These are phyloP conservation scores for Amanita pallidorosea DNA, from an alignment of 768 basidiomycete genomes.

Conservation along the genomic window DNA sequence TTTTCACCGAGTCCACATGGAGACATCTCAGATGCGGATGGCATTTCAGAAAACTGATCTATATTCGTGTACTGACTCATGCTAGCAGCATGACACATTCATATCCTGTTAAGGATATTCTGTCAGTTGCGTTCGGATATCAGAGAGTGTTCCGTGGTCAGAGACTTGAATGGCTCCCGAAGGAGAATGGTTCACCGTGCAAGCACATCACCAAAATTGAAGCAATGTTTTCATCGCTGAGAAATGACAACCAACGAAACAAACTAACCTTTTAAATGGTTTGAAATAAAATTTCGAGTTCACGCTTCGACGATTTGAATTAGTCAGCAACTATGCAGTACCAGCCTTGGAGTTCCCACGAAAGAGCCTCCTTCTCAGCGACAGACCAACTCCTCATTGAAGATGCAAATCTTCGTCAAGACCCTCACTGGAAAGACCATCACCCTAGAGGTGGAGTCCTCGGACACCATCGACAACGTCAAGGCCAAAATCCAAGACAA, in stretches of 20 bases:
- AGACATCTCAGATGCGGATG: background rate
- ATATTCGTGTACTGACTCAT: too few species aligned
- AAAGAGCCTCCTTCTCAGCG: background rate
- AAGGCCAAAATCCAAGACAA: constrained; percentile 63
- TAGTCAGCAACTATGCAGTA: constrained; percentile 14
- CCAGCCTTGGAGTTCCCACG: constrained; percentile 10
- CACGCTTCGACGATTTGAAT: too few species aligned
- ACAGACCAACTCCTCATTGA: background rate
- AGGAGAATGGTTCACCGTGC: constrained; percentile 52
- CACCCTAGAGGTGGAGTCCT: constrained; percentile 97
- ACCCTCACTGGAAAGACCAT: constrained; percentile 96
- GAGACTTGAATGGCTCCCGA: constrained; percentile 80
- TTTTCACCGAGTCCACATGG: background rate
- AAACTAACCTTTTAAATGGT: background rate
- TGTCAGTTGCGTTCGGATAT: too few species aligned
- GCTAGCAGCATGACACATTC: too few species aligned
- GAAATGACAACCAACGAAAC: constrained; percentile 7
- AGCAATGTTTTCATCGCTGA: constrained; percentile 16
- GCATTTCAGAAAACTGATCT: background rate
- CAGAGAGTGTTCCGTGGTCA: constrained; percentile 21
- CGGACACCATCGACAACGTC: constrained; percentile 94
- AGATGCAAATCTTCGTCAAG: constrained; percentile 52
- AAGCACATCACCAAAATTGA: constrained; percentile 41
- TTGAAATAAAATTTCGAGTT: too few species aligned
- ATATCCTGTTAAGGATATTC: too few species aligned